Percentiles rank a stretch among this genome's conserved stretches.
phyloP scores from a whole-genome alignment of 306 rosid genomes.

The Pachyrhizus erosus region DNA sequence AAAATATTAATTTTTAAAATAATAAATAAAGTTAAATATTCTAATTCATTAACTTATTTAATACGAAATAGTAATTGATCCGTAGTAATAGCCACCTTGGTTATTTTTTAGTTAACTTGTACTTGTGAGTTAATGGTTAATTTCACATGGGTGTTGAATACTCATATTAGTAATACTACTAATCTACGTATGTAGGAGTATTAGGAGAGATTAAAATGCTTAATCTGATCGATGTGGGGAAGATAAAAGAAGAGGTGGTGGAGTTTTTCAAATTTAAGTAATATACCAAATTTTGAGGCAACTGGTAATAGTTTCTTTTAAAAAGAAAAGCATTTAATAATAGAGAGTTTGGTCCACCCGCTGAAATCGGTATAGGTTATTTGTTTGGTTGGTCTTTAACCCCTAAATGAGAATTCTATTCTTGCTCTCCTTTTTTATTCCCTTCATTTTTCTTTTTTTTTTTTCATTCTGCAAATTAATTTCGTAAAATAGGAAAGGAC shows the following conservation, averaged over 20 bases:
- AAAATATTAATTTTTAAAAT: no score
- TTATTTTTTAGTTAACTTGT: neutral
- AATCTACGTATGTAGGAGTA: neutral
- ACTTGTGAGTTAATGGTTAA: neutral
- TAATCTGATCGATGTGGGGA: neutral
- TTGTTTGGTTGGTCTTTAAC: neutral
- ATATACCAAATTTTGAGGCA: neutral
- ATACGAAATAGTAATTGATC: neutral
- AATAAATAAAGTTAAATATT: no score
- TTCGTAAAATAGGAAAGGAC: neutral
- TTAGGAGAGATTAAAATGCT: neutral
- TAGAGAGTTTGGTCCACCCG: slow-evolving; percentile 23
- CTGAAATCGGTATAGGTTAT: neutral
- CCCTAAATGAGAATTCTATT: neutral
- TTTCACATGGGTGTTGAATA: neutral
- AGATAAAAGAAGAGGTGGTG: neutral
- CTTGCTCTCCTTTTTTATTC: neutral
- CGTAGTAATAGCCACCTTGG: neutral
- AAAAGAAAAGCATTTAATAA: slow-evolving; percentile 1
- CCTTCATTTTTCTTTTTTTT: neutral
- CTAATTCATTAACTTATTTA: no score
- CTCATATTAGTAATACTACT: no score
- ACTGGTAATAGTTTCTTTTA: neutral
- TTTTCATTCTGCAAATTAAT: neutral
- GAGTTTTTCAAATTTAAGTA: neutral